Evolutionary conservation across 2,329 filamentous ascomycete species (phyloP).

Genomic region (Fusarium sp.): DNA sequence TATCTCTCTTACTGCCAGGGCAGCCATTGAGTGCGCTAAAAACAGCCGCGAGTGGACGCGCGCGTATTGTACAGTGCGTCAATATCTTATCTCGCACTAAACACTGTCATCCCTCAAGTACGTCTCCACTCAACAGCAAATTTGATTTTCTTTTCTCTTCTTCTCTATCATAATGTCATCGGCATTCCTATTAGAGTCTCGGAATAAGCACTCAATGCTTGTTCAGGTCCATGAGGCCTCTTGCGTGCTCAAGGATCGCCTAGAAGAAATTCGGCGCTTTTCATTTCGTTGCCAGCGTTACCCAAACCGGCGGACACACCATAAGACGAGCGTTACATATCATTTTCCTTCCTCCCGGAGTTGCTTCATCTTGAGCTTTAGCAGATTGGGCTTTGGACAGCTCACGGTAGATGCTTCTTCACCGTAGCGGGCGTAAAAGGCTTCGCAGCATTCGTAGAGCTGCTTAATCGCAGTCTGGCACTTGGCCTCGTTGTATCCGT

Average conservation of each 20-base stretch:
- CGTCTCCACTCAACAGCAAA: constrained; percentile 42
- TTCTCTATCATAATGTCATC: constrained; percentile 76
- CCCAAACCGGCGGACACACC: constrained; percentile 57
- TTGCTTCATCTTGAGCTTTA: constrained; percentile 89
- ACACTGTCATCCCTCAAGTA: constrained; percentile 44
- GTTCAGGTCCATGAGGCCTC: constrained; percentile 87
- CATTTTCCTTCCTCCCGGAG: constrained; percentile 57
- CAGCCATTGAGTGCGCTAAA: constrained; percentile 2
- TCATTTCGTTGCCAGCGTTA: constrained; percentile 75
- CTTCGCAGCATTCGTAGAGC: constrained; percentile 92
- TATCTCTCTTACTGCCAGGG: constrained; percentile 7
- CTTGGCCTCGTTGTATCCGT: constrained; percentile 85
- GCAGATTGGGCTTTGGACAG: constrained; percentile 84
- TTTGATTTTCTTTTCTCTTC: constrained; percentile 49
- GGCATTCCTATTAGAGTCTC: constrained; percentile 99
- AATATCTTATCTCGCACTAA: neutral
- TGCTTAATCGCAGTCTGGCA: constrained; percentile 84
- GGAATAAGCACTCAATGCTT: constrained; percentile 93
- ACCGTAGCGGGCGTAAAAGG: constrained; percentile 85
- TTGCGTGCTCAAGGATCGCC: constrained; percentile 98
- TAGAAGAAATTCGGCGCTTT: constrained; percentile 82
- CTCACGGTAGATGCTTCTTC: constrained; percentile 80
- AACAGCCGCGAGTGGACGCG: constrained; percentile 31
- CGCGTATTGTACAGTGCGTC: constrained; percentile 25
- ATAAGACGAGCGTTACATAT: constrained; percentile 61